phyloP scores from a whole-genome alignment of 768 basidiomycete genomes.

The Boletellus ananiceps region DNA sequence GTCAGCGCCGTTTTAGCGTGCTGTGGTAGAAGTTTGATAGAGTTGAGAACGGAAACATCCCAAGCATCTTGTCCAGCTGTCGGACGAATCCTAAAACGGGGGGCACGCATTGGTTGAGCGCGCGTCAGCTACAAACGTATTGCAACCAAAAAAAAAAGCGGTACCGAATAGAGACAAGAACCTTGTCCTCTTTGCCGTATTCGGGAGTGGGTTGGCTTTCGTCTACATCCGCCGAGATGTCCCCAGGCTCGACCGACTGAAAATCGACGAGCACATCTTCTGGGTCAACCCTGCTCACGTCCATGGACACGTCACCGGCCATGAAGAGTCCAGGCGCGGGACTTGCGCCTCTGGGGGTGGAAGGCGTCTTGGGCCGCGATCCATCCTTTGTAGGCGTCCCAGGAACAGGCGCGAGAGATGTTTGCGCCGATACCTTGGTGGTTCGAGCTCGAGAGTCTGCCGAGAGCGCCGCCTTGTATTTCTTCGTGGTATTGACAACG shows the following conservation, averaged over 20 bases:
- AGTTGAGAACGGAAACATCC: constrained; percentile 42
- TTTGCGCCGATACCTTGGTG: constrained; percentile 26
- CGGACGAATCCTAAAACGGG: constrained; percentile 54
- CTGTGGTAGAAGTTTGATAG: constrained; percentile 59
- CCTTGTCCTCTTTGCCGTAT: constrained; percentile 77
- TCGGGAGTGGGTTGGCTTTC: constrained; percentile 46
- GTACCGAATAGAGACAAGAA: constrained; percentile 79
- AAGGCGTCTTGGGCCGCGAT: constrained; percentile 50
- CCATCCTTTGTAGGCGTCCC: constrained; percentile 50
- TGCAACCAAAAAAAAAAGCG: constrained; percentile 4
- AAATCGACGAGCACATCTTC: constrained; percentile 77
- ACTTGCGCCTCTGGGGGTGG: constrained; percentile 49
- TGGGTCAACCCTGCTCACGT: constrained; percentile 66
- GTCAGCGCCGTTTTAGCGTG: constrained; percentile 44
- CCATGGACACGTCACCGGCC: constrained; percentile 59
- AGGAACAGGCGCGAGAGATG: constrained; percentile 43
- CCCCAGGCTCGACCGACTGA: constrained; percentile 63
- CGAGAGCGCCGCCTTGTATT: constrained; percentile 64
- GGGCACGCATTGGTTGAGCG: constrained; percentile 2
- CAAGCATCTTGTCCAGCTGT: constrained; percentile 50
- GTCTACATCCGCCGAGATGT: constrained; percentile 67
- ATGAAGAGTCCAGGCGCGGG: constrained; percentile 39
- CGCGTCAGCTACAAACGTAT: neutral
- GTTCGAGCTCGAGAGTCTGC: constrained; percentile 34
- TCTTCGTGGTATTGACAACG: constrained; percentile 48